Conservation (phyloP, 192 early-diverging fungal species). For the Coemansia brasiliensis region DNA sequence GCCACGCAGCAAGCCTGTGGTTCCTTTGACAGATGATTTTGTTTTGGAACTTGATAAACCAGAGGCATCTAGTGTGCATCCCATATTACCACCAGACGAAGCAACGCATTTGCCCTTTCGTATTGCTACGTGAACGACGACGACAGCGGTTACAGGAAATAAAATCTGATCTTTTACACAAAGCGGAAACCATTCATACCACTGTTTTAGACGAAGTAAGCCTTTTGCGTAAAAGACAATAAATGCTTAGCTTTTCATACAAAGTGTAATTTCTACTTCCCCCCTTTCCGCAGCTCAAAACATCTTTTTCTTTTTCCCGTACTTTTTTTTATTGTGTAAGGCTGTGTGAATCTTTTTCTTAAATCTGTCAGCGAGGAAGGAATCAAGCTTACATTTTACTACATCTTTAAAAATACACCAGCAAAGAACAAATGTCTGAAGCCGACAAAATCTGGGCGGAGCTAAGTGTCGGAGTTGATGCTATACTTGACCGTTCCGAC, state of each 20-base stretch:
- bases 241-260: background rate
- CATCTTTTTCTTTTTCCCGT: background rate
- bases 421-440: slow-evolving; percentile 17
- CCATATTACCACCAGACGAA: background rate
- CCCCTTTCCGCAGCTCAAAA: slow-evolving; percentile 3
- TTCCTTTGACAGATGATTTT: background rate
- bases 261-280: background rate
- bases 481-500: slow-evolving; percentile 75
- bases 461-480: slow-evolving; percentile 75
- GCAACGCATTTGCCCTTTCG: background rate
- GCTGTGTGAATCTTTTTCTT: no score
- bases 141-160: background rate
- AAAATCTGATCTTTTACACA: background rate
- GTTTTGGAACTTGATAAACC: background rate
- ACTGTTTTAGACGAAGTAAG: background rate
- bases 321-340: background rate
- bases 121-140: background rate
- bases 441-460: slow-evolving; percentile 68
- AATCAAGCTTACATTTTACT: background rate
- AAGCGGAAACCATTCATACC: background rate
- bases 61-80: background rate
- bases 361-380: no score
- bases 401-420: background rate
- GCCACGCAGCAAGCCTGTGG: background rate
- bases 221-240: background rate